A percentile compares a stretch with the other conserved stretches of the same genome.
Evolutionary conservation across 2,329 filamentous ascomycete species (phyloP).

Genomic region (Leptographium wingfieldii): DNA sequence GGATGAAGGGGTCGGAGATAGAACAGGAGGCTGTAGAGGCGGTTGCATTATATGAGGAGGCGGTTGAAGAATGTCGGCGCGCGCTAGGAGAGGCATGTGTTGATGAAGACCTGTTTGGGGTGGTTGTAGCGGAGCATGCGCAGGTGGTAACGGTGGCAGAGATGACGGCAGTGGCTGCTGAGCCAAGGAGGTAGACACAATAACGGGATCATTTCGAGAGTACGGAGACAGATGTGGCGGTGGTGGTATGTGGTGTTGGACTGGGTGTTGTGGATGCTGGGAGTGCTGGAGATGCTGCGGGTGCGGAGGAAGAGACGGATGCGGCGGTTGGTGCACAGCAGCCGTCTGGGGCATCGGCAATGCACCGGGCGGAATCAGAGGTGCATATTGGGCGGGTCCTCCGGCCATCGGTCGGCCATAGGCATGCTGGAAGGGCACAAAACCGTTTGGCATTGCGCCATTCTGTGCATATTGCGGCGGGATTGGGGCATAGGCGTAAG

Average conservation of each 20-base stretch:
- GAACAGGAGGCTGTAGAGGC: neutral
- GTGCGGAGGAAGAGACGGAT: neutral
- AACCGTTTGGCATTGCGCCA: constrained; percentile 29
- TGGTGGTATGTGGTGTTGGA: constrained; percentile 10
- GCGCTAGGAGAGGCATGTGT: neutral
- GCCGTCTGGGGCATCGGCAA: neutral
- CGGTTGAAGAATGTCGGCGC: neutral
- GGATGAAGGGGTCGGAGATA: constrained; percentile 40
- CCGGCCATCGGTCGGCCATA: constrained; percentile 36
- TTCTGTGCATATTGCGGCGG: constrained; percentile 45
- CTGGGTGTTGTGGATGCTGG: neutral
- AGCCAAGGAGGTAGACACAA: constrained; percentile 31
- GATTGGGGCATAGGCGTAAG: constrained; percentile 39
- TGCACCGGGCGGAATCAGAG: constrained; percentile 2
- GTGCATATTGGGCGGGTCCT: constrained; percentile 11
- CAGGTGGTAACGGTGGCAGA: neutral
- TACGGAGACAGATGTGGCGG: constrained; percentile 22
- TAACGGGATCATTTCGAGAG: constrained; percentile 32
- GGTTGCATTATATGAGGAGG: neutral
- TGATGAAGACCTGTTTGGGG: neutral
- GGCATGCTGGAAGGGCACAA: constrained; percentile 33
- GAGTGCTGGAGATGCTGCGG: neutral
- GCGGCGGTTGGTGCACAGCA: neutral
- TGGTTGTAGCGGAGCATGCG: neutral
- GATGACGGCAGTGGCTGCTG: neutral